phyloP scores from a whole-genome alignment of 1,284 basidiomycete genomes.

The Moniliella sp. region DNA sequence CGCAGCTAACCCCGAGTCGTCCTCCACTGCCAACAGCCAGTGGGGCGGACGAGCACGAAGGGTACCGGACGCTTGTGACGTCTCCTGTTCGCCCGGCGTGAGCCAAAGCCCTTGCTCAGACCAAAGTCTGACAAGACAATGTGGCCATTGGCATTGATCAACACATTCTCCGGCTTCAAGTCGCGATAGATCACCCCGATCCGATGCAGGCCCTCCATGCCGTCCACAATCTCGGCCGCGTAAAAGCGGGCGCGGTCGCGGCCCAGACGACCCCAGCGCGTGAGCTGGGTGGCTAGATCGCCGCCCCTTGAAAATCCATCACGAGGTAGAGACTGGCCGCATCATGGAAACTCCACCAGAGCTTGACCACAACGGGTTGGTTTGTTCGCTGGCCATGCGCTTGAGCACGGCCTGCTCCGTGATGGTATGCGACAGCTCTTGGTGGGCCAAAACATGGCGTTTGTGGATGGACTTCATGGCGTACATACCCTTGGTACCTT shows the following conservation, averaged over 20 bases:
- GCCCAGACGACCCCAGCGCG: no score
- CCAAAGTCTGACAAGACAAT: slow-evolving; percentile 91
- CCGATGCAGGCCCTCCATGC: slow-evolving; percentile 61
- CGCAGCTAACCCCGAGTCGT: background rate
- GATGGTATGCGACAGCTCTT: slow-evolving; percentile 78
- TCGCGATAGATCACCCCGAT: slow-evolving; percentile 62
- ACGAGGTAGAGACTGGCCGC: slow-evolving; percentile 9
- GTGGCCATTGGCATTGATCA: slow-evolving; percentile 76
- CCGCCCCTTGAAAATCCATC: slow-evolving; percentile 80
- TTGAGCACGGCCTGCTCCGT: slow-evolving; percentile 82
- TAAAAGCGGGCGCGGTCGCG: slow-evolving; percentile 91
- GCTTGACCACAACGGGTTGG: slow-evolving; percentile 76
- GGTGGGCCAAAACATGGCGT: slow-evolving; percentile 71
- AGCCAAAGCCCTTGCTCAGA: slow-evolving; percentile 45
- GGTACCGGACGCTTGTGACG: no score
- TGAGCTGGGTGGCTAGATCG: slow-evolving; percentile 62
- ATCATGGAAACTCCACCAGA: slow-evolving; percentile 76
- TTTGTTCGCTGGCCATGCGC: slow-evolving; percentile 51
- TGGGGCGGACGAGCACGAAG: slow-evolving; percentile 4
- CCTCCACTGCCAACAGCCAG: slow-evolving; percentile 2
- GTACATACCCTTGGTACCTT: slow-evolving; percentile 47
- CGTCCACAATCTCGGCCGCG: slow-evolving; percentile 82
- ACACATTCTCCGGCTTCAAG: slow-evolving; percentile 79
- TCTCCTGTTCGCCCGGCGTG: no score
- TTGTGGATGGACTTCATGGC: slow-evolving; percentile 93